Evolutionary conservation across 306 rosid species (phyloP).

Genomic region (Amphicarpaea edgeworthii): DNA sequence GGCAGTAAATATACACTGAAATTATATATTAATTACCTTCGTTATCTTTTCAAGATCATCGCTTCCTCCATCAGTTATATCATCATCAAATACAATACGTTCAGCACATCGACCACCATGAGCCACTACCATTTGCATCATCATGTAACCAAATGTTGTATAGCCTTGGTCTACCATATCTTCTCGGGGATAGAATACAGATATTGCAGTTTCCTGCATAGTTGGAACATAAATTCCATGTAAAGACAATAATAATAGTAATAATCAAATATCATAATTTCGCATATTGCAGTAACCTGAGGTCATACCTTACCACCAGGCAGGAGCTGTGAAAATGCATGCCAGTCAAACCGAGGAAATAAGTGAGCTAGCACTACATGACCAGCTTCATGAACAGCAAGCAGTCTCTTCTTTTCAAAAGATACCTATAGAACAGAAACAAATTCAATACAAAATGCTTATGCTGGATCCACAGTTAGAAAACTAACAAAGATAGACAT

Average conservation of each 20-base stretch:
- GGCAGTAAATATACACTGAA: conserved; percentile 23
- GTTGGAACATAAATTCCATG: conserved; percentile 41
- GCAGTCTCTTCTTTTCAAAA: conserved; percentile 78
- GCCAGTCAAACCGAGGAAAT: conserved; percentile 98
- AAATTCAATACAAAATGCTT: conserved; percentile 37
- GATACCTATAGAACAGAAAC: conserved; percentile 63
- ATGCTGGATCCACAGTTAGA: conserved; percentile 26
- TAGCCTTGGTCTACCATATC: conserved; percentile 98
- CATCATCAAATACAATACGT: conserved; percentile 76
- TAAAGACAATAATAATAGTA: conserved; percentile 18
- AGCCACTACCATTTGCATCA: conserved; percentile 97
- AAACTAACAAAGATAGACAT: conserved; percentile 43
- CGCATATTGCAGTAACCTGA: conserved; percentile 42
- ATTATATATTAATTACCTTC: conserved; percentile 58
- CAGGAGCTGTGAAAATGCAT: conserved; percentile 98
- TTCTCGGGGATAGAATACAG: conserved; percentile 94
- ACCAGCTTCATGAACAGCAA: conserved; percentile 99
- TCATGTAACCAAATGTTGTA: conserved; percentile 93
- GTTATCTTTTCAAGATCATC: conserved; percentile 97
- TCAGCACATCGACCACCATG: conserved; percentile 99
- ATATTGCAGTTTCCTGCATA: conserved; percentile 91
- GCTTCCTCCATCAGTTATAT: conserved; percentile 89
- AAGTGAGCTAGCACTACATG: conserved; percentile 90
- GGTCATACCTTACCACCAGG: conserved; percentile 93
- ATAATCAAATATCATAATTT: conserved; percentile 35